Evolutionary conservation across 1,284 basidiomycete species (phyloP).

Genomic region (Cronartium quercuum): DNA sequence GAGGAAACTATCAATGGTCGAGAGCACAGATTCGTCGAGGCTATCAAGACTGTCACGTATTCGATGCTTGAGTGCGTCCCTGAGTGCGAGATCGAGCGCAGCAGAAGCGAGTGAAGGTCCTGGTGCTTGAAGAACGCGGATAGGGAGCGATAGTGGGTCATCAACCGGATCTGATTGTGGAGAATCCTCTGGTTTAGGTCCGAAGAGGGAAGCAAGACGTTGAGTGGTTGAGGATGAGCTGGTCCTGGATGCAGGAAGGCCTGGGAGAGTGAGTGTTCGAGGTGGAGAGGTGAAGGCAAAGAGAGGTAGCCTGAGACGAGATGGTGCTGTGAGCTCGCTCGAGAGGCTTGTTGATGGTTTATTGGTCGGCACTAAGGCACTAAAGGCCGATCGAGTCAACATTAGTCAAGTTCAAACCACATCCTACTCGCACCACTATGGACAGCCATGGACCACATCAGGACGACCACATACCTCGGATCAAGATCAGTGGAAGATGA

Average conservation of each 20-base stretch:
- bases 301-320: slow-evolving; percentile 10
- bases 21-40: slow-evolving; percentile 19
- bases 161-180: not conserved
- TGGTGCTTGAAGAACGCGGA: not conserved
- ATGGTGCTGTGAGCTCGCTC: slow-evolving; percentile 19
- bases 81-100: slow-evolving; percentile 20
- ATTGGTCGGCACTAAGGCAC: not conserved
- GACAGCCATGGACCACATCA: not conserved
- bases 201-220: slow-evolving; percentile 35
- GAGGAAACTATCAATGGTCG: slow-evolving; percentile 4
- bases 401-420: no score
- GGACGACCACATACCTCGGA: not conserved
- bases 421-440: no score
- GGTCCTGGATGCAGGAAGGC: not conserved
- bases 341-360: slow-evolving; percentile 34
- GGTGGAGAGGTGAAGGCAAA: not conserved
- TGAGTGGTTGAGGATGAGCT: slow-evolving; percentile 12
- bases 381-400: no score
- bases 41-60: slow-evolving; percentile 27
- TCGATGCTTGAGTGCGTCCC: not conserved
- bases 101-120: not conserved
- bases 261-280: slow-evolving; percentile 9
- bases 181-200: not conserved
- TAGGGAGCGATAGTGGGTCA: slow-evolving; percentile 6
- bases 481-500: not conserved